phyloP scores from a whole-genome alignment of 1,284 basidiomycete genomes.

The Heliocybe sulcata region DNA sequence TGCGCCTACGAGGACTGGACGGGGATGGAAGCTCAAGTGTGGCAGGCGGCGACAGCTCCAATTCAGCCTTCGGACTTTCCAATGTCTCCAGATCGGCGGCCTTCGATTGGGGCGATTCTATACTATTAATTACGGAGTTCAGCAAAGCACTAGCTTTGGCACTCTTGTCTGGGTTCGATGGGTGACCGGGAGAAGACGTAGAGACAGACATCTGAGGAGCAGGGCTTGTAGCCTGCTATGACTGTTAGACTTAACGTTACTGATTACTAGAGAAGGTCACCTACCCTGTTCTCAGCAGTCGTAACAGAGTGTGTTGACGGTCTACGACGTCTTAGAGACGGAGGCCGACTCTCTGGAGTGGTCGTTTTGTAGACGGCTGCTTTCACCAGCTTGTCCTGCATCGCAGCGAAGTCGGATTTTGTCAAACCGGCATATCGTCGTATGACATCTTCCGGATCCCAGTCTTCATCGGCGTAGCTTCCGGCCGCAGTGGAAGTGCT shows the following conservation, averaged over 20 bases:
- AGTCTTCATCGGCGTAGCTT: conserved; percentile 40
- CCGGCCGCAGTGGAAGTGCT: conserved; percentile 37
- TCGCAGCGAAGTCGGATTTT: conserved; percentile 57
- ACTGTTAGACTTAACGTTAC: conserved; percentile 4
- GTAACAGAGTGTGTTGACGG: conserved; percentile 76
- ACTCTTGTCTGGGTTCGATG: conserved; percentile 32
- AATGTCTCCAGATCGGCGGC: conserved; percentile 13
- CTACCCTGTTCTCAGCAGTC: conserved; percentile 46
- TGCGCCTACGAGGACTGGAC: conserved; percentile 44
- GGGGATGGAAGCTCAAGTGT: conserved; percentile 15
- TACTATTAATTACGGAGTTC: conserved; percentile 62
- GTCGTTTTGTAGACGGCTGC: conserved; percentile 50
- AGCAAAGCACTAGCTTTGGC: conserved; percentile 58
- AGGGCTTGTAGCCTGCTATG: conserved; percentile 47
- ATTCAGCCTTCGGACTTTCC: conserved; percentile 20
- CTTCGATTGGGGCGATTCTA: conserved; percentile 36
- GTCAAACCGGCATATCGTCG: conserved; percentile 57
- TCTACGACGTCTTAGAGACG: conserved; percentile 37
- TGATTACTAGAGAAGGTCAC: conserved; percentile 15
- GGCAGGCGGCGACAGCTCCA: conserved; percentile 14
- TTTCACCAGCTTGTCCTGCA: conserved; percentile 66
- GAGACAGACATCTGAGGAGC: conserved; percentile 53
- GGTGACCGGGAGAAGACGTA: conserved; percentile 18
- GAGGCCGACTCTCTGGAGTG: conserved; percentile 47
- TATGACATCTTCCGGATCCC: conserved; percentile 60